These are phyloP conservation scores for Psilocybe cubensis DNA, from an alignment of 768 basidiomycete species.

Conservation along the genomic window DNA sequence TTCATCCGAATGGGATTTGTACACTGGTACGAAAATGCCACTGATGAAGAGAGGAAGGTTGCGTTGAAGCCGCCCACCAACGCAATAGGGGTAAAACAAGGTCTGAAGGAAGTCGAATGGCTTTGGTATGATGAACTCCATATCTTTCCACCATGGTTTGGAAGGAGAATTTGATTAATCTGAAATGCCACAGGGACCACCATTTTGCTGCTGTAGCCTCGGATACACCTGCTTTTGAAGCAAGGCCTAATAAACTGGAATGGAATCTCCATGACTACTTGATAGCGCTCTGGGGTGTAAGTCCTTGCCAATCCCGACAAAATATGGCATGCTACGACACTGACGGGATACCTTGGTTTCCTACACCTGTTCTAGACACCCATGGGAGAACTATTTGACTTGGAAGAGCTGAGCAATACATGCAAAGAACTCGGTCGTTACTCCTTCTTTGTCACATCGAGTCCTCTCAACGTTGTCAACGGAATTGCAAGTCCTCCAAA, in stretches of 20 bases:
- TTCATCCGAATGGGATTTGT: constrained; percentile 28
- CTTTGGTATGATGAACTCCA: constrained; percentile 17
- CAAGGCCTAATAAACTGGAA: constrained; percentile 19
- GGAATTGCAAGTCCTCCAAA: constrained; percentile 30
- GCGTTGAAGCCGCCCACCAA: constrained; percentile 3
- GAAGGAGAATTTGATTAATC: not conserved
- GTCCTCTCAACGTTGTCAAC: constrained; percentile 28
- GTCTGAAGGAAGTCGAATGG: constrained; percentile 26
- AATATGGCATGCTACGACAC: not conserved
- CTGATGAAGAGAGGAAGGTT: constrained; percentile 18
- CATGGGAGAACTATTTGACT: constrained; percentile 28
- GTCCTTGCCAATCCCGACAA: not conserved
- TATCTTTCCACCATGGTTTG: not conserved
- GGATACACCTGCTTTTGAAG: constrained; percentile 28
- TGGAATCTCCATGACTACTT: constrained; percentile 31
- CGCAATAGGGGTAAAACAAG: constrained; percentile 21
- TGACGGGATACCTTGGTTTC: not conserved
- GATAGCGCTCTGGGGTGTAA: constrained; percentile 28
- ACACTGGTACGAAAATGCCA: constrained; percentile 24
- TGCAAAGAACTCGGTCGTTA: constrained; percentile 24
- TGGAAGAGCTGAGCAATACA: constrained; percentile 25
- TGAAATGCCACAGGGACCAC: constrained; percentile 15
- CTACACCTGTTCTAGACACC: constrained; percentile 19
- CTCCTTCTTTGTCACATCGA: constrained; percentile 29
- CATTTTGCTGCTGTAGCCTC: constrained; percentile 29